Percentiles rank a stretch among this genome's conserved stretches.
Conservation (phyloP, 495 filamentous ascomycete species). For the Barbatosphaeria neglecta region DNA sequence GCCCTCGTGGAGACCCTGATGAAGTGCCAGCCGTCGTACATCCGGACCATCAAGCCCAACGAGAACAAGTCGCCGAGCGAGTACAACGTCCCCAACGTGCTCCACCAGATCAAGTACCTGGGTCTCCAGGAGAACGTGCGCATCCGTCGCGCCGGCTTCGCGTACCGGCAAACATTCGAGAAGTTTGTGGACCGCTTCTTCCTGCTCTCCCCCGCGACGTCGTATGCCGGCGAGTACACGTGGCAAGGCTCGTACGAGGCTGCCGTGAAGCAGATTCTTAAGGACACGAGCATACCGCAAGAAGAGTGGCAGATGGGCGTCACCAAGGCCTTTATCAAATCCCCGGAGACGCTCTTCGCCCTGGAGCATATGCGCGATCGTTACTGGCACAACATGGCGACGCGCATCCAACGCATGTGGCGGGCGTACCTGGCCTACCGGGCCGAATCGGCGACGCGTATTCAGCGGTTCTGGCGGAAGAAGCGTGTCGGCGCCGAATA, state of each 20-base stretch:
- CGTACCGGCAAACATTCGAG: slow-evolving; percentile 94
- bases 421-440: slow-evolving; percentile 88
- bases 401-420: slow-evolving; percentile 94
- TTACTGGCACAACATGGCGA: slow-evolving; percentile 99
- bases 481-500: slow-evolving; percentile 79
- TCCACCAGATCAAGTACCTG: slow-evolving; percentile 99
- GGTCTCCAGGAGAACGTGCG: slow-evolving; percentile 98
- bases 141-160: slow-evolving; percentile 92
- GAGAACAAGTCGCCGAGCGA: slow-evolving; percentile 93
- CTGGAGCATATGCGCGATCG: slow-evolving; percentile 94
- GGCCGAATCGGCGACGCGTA: slow-evolving; percentile 82
- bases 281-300: slow-evolving; percentile 84
- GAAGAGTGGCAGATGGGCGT: slow-evolving; percentile 98
- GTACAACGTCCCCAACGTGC: slow-evolving; percentile 80
- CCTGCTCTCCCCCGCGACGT: slow-evolving; percentile 84
- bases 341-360: slow-evolving; percentile 93
- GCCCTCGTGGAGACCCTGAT: slow-evolving; percentile 90
- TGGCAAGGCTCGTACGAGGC: slow-evolving; percentile 81
- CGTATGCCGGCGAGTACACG: slow-evolving; percentile 93
- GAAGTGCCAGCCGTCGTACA: slow-evolving; percentile 95
- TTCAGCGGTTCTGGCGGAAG: slow-evolving; percentile 91
- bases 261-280: slow-evolving; percentile 87
- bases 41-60: slow-evolving; percentile 98
- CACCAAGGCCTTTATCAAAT: slow-evolving; percentile 97
- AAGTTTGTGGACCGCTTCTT: slow-evolving; percentile 98